Conservation (phyloP, 2,329 filamentous ascomycete genomes). For the Diaporthe vaccinii region DNA sequence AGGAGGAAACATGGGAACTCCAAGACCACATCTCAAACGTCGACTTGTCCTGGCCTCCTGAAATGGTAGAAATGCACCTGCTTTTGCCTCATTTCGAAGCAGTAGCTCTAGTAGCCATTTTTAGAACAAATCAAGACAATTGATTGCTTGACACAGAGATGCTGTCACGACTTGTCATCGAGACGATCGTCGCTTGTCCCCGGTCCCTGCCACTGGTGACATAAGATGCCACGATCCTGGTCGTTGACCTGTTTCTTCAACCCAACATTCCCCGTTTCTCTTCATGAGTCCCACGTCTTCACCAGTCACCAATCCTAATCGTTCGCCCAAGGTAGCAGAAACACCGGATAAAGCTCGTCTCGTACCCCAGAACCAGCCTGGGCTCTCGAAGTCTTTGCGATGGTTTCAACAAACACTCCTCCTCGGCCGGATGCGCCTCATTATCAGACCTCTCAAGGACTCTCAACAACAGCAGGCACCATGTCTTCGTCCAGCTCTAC, state of each 20-base stretch:
- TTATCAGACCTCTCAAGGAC: neutral
- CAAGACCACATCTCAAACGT: neutral
- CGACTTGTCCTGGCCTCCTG: neutral
- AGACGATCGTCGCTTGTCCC: neutral
- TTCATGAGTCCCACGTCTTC: neutral
- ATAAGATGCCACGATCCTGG: neutral
- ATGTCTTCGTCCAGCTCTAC: conserved; percentile 27
- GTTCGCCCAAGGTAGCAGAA: neutral
- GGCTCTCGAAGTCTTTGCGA: neutral
- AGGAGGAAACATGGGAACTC: neutral
- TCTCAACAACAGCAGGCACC: neutral
- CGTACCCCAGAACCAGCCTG: neutral
- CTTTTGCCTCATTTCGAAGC: neutral
- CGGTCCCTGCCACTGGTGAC: neutral
- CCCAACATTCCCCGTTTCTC: neutral
- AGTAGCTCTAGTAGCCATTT: neutral
- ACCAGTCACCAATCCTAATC: too few relatives aligned
- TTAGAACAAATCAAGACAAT: neutral
- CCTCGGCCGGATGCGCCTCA: conserved; percentile 23
- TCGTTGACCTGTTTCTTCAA: conserved; percentile 1
- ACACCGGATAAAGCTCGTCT: too few relatives aligned
- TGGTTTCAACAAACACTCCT: neutral
- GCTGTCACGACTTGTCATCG: neutral
- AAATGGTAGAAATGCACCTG: neutral
- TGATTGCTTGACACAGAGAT: neutral